Percentiles rank a stretch among this genome's conserved stretches.
These are phyloP conservation scores for Lepidium aucheri DNA, from an alignment of 345 rosid species.

Conservation along the genomic window DNA sequence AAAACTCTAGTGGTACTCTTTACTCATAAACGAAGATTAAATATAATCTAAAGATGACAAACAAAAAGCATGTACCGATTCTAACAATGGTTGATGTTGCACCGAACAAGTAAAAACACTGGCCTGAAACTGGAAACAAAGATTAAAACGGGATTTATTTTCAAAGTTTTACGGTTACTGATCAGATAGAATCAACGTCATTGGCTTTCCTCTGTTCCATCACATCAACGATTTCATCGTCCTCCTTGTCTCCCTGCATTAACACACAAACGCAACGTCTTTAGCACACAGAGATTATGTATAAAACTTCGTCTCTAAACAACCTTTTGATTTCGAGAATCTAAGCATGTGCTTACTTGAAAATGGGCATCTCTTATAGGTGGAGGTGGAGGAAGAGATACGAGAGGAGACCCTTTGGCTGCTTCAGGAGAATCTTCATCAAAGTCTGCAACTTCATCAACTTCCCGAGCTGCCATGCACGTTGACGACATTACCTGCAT, in stretches of 20 bases:
- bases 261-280: not conserved
- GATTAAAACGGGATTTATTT: not conserved
- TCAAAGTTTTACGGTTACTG: not conserved
- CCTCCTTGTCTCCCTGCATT: constrained; percentile 32
- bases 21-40: not conserved
- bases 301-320: not conserved
- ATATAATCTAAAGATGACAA: not conserved
- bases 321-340: not conserved
- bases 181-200: constrained; percentile 17
- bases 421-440: constrained; percentile 45
- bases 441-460: constrained; percentile 41
- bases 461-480: constrained; percentile 64
- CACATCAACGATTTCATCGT: constrained; percentile 29
- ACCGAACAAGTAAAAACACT: not conserved
- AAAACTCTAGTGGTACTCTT: not conserved
- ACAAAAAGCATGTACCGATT: not conserved
- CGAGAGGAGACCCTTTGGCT: constrained; percentile 33
- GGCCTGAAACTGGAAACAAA: not conserved
- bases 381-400: constrained; percentile 44
- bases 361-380: constrained; percentile 31
- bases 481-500: constrained; percentile 42
- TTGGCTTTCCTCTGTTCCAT: constrained; percentile 10
- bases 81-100: not conserved
- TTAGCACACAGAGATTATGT: not conserved
- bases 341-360: constrained; percentile 11